These are phyloP conservation scores for Penicillium egyptiacum DNA, from an alignment of 495 filamentous ascomycete species.

Conservation along the genomic window DNA sequence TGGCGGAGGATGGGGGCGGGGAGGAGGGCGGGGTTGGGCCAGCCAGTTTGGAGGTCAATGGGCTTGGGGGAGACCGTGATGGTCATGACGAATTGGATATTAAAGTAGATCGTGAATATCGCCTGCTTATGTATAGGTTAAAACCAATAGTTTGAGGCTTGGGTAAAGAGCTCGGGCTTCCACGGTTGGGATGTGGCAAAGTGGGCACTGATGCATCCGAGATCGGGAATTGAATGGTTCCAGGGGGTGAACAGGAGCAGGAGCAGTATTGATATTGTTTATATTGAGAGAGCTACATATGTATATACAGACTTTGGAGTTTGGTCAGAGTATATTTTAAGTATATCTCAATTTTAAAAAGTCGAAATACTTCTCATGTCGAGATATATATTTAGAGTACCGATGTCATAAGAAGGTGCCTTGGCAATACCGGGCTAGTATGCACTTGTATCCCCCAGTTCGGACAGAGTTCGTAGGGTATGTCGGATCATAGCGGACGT, in stretches of 20 bases:
- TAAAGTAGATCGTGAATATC: neutral
- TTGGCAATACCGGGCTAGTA: slow-evolving; percentile 1
- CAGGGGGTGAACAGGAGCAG: neutral
- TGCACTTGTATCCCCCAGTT: neutral
- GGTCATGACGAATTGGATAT: neutral
- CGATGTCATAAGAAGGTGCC: neutral
- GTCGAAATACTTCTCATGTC: no score
- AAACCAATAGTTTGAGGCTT: neutral
- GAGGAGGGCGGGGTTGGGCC: slow-evolving; percentile 71
- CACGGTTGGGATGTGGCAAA: neutral
- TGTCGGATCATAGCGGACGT: neutral
- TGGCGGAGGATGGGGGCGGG: slow-evolving; percentile 56
- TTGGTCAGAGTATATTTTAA: neutral
- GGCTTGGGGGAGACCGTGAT: slow-evolving; percentile 15
- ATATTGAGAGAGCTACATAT: neutral
- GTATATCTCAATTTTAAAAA: neutral
- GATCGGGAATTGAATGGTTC: neutral
- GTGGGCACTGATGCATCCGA: slow-evolving; percentile 1
- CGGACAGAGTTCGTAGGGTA: neutral
- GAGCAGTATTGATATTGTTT: neutral
- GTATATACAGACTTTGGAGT: neutral
- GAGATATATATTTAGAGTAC: neutral
- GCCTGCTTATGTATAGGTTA: neutral
- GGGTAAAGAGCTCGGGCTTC: neutral
- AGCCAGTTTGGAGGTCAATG: slow-evolving; percentile 70